Evolutionary conservation across 2,329 filamentous ascomycete genomes (phyloP).

Genomic region (Fusarium sp.): DNA sequence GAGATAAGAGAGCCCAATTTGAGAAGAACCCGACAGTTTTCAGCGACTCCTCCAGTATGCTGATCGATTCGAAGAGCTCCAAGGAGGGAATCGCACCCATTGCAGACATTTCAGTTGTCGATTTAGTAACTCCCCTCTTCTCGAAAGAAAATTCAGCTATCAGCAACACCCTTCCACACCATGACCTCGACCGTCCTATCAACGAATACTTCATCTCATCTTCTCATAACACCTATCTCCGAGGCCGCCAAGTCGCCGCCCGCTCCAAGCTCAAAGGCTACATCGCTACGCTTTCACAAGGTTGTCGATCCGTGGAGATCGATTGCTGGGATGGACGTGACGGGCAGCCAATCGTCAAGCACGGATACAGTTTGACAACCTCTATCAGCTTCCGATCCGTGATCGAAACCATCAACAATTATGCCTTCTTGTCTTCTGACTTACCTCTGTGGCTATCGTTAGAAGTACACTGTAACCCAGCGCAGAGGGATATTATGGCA

Average conservation of each 20-base stretch:
- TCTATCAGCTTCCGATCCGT: slow-evolving; percentile 13
- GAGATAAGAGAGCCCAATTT: rapidly evolving
- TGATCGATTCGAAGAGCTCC: neutral
- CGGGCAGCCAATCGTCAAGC: slow-evolving; percentile 20
- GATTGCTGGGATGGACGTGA: slow-evolving; percentile 26
- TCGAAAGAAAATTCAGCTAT: neutral
- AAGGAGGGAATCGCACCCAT: neutral
- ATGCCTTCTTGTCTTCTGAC: slow-evolving; percentile 12
- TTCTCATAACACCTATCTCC: slow-evolving; percentile 28
- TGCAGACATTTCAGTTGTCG: rapidly evolving
- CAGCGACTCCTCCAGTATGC: neutral
- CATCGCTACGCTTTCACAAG: neutral
- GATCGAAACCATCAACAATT: neutral
- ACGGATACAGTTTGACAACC: slow-evolving; percentile 23
- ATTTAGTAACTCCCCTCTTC: neutral
- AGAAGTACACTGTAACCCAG: slow-evolving; percentile 5
- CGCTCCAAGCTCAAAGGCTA: slow-evolving; percentile 18
- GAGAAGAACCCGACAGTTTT: rapidly evolving
- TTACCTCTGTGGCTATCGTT: slow-evolving; percentile 18
- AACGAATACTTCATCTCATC: slow-evolving; percentile 28
- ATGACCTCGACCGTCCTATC: neutral
- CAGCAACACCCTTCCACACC: rapidly evolving
- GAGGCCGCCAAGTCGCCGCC: slow-evolving; percentile 10
- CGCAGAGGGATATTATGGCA: slow-evolving; percentile 6
- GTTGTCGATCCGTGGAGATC: slow-evolving; percentile 15